Base-by-base conservation (phyloP, 2,329 filamentous ascomycete genomes). In the Teratosphaeria zuluensis region DNA sequence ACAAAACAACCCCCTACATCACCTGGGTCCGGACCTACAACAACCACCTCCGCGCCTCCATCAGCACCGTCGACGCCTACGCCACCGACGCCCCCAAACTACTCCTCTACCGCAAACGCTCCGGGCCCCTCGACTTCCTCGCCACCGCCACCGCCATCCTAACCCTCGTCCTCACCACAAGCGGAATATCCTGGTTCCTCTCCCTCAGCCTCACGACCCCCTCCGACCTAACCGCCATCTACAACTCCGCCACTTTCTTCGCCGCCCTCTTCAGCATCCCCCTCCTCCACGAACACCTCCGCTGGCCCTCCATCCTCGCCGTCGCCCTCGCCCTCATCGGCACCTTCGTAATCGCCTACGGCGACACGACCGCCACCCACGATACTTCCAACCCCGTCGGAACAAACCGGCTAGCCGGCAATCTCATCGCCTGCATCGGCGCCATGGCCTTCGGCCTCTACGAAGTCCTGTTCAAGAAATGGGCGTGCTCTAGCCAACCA, bases 161-260 rank as follows among this genome's bases (percentile, higher is more conserved):
- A 31, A 70, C 69, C 0, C 56, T 67, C 21, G 66, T 68, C 4
- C 60, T 72, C 33, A 69, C 66, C 11, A 62, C 64, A 21, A 70
- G 66, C 56, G 69, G 69, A 38, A 53, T 63, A 16, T 66, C 65
- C 30, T 72, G 69, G 69, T 72, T 70, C 63, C 54, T 68, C 3
- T 60, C 69, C 3, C 59, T 72, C 24, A 63, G 62, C 19, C 59
- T 69, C 12, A 72, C 69, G 19, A 72, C 69, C 8, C 69, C 69
- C 1, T 67, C 66, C 16, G 69, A 72, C 61, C 59, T 71, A 33
- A 70, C 69, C 30, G 69, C 69, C 5, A 72, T 72, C 58, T 70
- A 71, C 66, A 72, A 72, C 56, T 68, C 65, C 59, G 63, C 66
- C n/a, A 71, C 68, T 1, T 71, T 72, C 62, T 72, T 72, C 56